Percentiles rank a stretch among this genome's conserved stretches.
Conservation (phyloP, 306 rosid species). For the Trifolium fragiferum region DNA sequence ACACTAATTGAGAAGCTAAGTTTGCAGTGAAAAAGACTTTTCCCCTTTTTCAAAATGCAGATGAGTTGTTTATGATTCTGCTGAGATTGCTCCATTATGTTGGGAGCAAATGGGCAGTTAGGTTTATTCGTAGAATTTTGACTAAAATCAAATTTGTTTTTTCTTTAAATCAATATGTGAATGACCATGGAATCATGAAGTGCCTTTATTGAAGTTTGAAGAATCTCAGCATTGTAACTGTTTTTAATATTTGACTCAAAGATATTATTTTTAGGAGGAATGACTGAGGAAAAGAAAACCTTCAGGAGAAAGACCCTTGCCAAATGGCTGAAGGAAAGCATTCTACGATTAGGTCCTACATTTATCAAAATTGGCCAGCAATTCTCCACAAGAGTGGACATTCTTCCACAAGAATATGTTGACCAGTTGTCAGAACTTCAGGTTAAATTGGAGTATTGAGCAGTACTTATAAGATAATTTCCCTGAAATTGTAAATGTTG, state of each 20-base stretch:
- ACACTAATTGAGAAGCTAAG: background rate
- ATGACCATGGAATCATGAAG: conserved; percentile 1
- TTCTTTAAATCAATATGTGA: background rate
- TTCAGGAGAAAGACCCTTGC: conserved; percentile 82
- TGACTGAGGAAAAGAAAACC: conserved; percentile 83
- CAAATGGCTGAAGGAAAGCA: conserved; percentile 96
- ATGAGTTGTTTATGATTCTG: conserved; percentile 18
- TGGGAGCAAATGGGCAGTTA: background rate
- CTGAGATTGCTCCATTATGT: background rate
- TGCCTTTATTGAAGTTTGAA: conserved; percentile 25
- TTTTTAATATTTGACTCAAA: conserved; percentile 29
- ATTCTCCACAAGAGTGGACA: conserved; percentile 98
- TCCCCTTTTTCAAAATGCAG: background rate
- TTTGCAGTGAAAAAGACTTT: conserved; percentile 12
- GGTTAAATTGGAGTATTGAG: conserved; percentile 54
- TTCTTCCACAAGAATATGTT: conserved; percentile 95
- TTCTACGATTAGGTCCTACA: conserved; percentile 96
- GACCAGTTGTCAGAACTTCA: conserved; percentile 98
- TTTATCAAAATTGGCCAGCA: conserved; percentile 99
- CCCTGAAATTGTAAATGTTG: conserved; percentile 10
- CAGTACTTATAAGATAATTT: conserved; percentile 36
- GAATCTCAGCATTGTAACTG: conserved; percentile 10
- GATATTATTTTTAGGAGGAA: conserved; percentile 65
- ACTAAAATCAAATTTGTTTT: background rate
- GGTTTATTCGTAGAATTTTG: background rate